phyloP scores from a whole-genome alignment of 768 basidiomycete species.

The Leucogyrophana mollusca region DNA sequence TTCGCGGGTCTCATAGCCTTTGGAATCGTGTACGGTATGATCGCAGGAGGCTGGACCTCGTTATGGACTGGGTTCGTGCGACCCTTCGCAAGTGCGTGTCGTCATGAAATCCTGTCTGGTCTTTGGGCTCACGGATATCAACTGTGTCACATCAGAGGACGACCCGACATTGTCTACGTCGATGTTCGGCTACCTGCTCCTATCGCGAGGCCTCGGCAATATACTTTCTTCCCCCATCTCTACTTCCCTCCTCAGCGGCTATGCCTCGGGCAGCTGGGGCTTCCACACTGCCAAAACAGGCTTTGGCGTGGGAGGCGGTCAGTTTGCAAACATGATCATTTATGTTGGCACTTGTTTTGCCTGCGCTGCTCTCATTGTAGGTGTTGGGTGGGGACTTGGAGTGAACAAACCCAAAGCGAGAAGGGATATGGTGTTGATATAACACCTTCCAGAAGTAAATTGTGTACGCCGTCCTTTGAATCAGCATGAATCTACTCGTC shows the following conservation, averaged over 20 bases:
- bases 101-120: not conserved
- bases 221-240: constrained; percentile 25
- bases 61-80: constrained; percentile 28
- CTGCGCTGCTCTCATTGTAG: constrained; percentile 20
- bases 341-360: constrained; percentile 30
- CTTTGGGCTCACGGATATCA: no score
- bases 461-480: no score
- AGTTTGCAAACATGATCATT: constrained; percentile 26
- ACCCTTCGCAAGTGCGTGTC: constrained; percentile 18
- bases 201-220: constrained; percentile 26
- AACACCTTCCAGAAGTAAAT: no score
- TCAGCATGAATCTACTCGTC: no score
- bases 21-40: constrained; percentile 26
- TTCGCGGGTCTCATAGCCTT: constrained; percentile 25
- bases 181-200: constrained; percentile 19
- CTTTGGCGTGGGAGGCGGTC: constrained; percentile 19
- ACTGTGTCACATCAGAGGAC: constrained; percentile 2
- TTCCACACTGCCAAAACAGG: constrained; percentile 6
- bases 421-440: no score
- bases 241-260: constrained; percentile 7
- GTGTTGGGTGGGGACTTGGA: constrained; percentile 18
- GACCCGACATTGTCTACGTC: constrained; percentile 17
- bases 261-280: not conserved
- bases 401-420: not conserved
- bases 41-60: constrained; percentile 32